Base-by-base conservation (phyloP, 2,329 filamentous ascomycete genomes). In the Juglanconis sp. region DNA sequence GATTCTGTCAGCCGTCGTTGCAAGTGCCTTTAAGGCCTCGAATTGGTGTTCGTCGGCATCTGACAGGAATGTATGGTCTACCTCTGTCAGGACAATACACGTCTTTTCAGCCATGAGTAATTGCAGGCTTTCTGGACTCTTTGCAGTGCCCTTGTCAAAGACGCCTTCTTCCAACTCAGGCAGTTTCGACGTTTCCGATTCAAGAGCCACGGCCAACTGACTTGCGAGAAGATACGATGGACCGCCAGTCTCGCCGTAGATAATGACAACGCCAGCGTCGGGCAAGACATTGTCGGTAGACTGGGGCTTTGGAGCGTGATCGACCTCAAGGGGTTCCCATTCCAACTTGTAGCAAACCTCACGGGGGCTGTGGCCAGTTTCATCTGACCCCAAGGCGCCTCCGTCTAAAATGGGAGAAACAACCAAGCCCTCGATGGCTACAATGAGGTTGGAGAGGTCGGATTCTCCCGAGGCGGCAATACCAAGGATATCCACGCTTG, bases 281-380 rank as follows among this genome's bases (percentile, higher is more conserved):
- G 61, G 66, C 13, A 68, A 67, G 64, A 1, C 66, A 59, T 0
- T 52, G 54, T 11, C 61, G 60, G 17, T 9, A 48, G 24, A 10
- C 24, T 34, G 46, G 46, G 2, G 3, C 17, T 40, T 5, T n/a
- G 24, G 2, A 8, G 5, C 13, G 35, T 9, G 11, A 3, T 10
- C 17, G 8, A 4, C 32, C 30, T 56, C 51, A 7, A 62, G 9
- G 1, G 71, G 73, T 50, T 79, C 77, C 77, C 78, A 80, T n/a
- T 77, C 71, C 13, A 78, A 57, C 65, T 77, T 79, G 68, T 77
- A 80, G 67, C 78, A 80, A 1, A 80, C 71, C 64, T 79, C 74
- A 2, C 76, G 70, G n/a, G 74, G 67, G 1, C 57, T 64, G 15
- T 72, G 70, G 8, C 58, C 56, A 15, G 73, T 70, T 2, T 66